These are phyloP conservation scores for Gamarada debralockiae DNA, from an alignment of 495 filamentous ascomycete species.

Conservation along the genomic window DNA sequence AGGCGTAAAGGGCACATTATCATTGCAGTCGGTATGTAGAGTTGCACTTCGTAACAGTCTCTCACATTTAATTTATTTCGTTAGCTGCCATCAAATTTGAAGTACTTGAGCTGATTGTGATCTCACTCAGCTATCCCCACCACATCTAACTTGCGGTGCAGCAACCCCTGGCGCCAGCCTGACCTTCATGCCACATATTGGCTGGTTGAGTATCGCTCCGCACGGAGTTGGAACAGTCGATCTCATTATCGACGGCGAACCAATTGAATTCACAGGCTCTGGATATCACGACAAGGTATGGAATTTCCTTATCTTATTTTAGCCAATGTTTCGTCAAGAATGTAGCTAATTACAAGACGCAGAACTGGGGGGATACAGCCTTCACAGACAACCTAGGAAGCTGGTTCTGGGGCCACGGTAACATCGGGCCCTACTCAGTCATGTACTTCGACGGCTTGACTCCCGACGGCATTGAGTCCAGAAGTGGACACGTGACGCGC, in stretches of 20 bases:
- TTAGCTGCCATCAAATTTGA: too few species aligned
- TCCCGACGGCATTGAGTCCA: neutral
- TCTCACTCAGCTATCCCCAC: neutral
- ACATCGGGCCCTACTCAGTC: neutral
- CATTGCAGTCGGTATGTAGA: neutral
- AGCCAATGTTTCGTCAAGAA: neutral
- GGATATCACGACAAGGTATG: neutral
- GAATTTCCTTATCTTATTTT: neutral
- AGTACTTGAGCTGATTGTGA: too few species aligned
- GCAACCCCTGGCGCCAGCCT: neutral
- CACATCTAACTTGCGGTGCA: neutral
- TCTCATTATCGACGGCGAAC: neutral
- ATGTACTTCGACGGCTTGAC: neutral
- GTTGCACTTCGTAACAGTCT: neutral
- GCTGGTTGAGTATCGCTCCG: neutral
- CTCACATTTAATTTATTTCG: neutral
- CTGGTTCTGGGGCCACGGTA: neutral
- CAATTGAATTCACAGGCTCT: neutral
- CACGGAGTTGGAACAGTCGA: neutral
- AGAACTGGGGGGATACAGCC: neutral
- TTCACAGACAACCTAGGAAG: neutral
- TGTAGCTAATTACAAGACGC: neutral
- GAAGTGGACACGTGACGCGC: neutral
- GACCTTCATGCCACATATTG: neutral
- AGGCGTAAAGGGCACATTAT: neutral